Evolutionary conservation across 2,329 filamentous ascomycete species (phyloP).

Genomic region (Fonsecaea pedrosoi): DNA sequence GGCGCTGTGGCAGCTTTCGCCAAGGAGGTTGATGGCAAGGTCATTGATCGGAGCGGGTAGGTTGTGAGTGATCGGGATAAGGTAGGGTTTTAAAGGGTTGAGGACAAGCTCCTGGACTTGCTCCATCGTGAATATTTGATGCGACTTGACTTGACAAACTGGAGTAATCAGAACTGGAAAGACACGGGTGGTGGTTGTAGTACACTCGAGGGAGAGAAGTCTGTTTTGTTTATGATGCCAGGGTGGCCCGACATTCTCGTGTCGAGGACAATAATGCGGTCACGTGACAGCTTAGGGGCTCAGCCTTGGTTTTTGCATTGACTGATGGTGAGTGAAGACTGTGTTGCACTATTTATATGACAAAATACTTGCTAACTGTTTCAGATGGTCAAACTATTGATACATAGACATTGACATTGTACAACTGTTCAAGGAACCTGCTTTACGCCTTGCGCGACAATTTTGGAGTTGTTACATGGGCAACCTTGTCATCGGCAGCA

Average conservation of each 20-base stretch:
- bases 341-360: not conserved
- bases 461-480: not conserved
- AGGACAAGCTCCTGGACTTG: conserved; percentile 50
- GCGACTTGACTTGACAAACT: not conserved
- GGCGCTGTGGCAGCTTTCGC: conserved; percentile 81
- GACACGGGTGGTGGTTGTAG: not conserved
- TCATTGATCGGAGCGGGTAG: conserved; percentile 77
- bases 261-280: not conserved
- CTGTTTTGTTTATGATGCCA: conserved; percentile 19
- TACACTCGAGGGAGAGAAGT: not conserved
- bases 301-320: conserved; percentile 15
- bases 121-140: conserved; percentile 46
- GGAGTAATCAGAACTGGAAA: not conserved
- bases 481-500: conserved; percentile 17
- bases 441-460: conserved; percentile 14
- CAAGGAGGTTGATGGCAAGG: conserved; percentile 79
- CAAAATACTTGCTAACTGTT: not conserved
- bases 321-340: not conserved
- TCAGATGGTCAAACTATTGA: not conserved
- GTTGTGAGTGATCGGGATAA: conserved; percentile 73
- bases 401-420: not conserved
- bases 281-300: conserved; percentile 24
- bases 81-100: conserved; percentile 53
- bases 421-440: not conserved
- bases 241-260: conserved; percentile 15